A percentile compares a stretch with the other conserved stretches of the same genome.
These are phyloP conservation scores for Cucumis sativus DNA, from an alignment of 306 rosid species.

Conservation along the genomic window DNA sequence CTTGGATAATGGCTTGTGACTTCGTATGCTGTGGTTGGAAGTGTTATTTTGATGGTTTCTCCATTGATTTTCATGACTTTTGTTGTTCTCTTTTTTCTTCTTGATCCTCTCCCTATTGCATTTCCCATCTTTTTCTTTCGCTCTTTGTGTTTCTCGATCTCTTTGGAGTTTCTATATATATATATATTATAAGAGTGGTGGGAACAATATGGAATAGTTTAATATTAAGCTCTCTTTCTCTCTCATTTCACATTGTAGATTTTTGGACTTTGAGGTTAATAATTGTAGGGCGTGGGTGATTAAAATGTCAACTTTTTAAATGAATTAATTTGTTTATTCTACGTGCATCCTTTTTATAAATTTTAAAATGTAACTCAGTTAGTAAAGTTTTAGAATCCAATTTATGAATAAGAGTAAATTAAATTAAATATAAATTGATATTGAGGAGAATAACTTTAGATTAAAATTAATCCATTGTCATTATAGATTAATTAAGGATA, in stretches of 20 bases:
- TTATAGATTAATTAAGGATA: too few relatives aligned
- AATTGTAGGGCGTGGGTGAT: too few relatives aligned
- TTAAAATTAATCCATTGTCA: too few relatives aligned
- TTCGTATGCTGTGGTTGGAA: constrained; percentile 43
- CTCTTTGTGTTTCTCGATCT: background rate
- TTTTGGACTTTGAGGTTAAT: too few relatives aligned
- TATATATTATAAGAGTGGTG: background rate
- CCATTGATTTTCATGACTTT: constrained; percentile 78
- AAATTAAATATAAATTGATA: too few relatives aligned
- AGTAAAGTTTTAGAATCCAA: too few relatives aligned
- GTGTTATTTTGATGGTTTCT: constrained; percentile 49
- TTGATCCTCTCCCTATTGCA: constrained; percentile 26
- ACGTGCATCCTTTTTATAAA: too few relatives aligned
- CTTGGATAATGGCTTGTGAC: constrained; percentile 51
- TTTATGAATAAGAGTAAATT: too few relatives aligned
- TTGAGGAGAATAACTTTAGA: too few relatives aligned
- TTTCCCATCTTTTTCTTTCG: constrained; percentile 50
- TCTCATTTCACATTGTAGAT: background rate
- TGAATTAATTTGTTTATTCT: too few relatives aligned
- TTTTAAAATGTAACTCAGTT: too few relatives aligned
- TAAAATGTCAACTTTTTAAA: too few relatives aligned
- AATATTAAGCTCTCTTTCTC: background rate
- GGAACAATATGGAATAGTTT: background rate
- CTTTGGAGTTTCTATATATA: background rate
- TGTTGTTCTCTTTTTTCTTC: constrained; percentile 39